phyloP scores from a whole-genome alignment of 2,329 filamentous ascomycete species.

The Remersonia thermophila region DNA sequence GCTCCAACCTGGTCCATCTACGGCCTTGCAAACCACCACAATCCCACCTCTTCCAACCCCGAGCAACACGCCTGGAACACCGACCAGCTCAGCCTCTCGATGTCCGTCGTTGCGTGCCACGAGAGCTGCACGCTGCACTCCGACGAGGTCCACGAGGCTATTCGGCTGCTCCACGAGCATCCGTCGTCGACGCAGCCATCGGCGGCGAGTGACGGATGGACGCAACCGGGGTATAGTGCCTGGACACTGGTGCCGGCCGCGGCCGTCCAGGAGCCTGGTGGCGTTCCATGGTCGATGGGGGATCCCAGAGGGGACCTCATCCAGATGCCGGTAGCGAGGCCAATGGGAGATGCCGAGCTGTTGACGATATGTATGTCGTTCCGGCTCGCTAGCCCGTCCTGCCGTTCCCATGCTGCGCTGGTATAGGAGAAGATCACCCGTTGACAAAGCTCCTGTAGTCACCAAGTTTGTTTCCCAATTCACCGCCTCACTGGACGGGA shows the following conservation, averaged over 20 bases:
- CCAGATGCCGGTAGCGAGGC: conserved; percentile 26
- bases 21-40: neutral
- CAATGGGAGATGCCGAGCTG: conserved; percentile 32
- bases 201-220: conserved; percentile 7
- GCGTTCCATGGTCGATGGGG: conserved; percentile 9
- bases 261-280: neutral
- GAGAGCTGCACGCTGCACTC: conserved; percentile 18
- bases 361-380: conserved; percentile 32
- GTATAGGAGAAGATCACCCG: neutral
- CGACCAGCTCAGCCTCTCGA: conserved; percentile 7
- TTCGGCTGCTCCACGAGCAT: conserved; percentile 18
- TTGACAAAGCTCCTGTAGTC: conserved; percentile 22
- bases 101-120: conserved; percentile 12
- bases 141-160: conserved; percentile 20
- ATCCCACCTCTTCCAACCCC: conserved; percentile 6
- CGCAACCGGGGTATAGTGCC: conserved; percentile 1
- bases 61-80: conserved; percentile 14
- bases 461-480: conserved; percentile 37
- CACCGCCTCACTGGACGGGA: conserved; percentile 37
- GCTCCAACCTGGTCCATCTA: neutral
- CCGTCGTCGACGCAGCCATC: conserved; percentile 10
- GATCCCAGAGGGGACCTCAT: conserved; percentile 23
- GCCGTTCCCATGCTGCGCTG: no score
- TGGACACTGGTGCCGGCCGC: conserved; percentile 11
- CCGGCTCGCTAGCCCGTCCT: no score